A percentile compares a stretch with the other conserved stretches of the same genome.
Evolutionary conservation across 768 basidiomycete species (phyloP).

Genomic region (Dioszegia crocea): DNA sequence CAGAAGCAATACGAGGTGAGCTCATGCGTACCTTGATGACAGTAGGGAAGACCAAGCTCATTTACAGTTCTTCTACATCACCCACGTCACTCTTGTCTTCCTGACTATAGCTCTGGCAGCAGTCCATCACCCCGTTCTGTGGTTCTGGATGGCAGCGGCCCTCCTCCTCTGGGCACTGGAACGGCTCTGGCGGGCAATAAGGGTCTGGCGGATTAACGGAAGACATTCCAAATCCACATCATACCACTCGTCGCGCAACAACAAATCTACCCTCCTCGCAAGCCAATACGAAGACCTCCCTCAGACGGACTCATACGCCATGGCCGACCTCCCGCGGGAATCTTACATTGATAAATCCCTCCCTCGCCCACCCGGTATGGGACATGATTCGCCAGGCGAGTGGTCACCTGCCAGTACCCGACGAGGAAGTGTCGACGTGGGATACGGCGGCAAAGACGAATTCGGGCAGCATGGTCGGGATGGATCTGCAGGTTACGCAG

Average conservation of each 20-base stretch:
- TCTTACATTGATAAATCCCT: constrained; percentile 26
- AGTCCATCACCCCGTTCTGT: constrained; percentile 64
- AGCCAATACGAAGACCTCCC: constrained; percentile 12
- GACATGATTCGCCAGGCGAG: neutral
- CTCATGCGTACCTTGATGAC: no score
- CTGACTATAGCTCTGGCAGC: constrained; percentile 61
- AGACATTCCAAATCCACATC: constrained; percentile 10
- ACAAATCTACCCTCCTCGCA: neutral
- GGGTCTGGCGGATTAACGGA: constrained; percentile 63
- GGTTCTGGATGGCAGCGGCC: constrained; percentile 67
- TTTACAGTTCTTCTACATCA: constrained; percentile 64
- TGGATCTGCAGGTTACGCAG: constrained; percentile 26
- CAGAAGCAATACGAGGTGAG: constrained; percentile 48
- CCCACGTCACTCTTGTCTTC: constrained; percentile 64
- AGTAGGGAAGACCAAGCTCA: constrained; percentile 35
- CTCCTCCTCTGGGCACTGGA: constrained; percentile 64
- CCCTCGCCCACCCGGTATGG: constrained; percentile 15
- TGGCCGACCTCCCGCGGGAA: constrained; percentile 9
- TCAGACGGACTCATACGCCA: constrained; percentile 9
- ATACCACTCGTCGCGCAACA: neutral
- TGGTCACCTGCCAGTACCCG: constrained; percentile 10
- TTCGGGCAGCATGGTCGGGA: constrained; percentile 1
- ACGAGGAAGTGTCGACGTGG: neutral
- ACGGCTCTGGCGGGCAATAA: constrained; percentile 57
- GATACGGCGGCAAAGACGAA: neutral